Base-by-base conservation (phyloP, 495 filamentous ascomycete genomes). In the Tirmania nivea region DNA sequence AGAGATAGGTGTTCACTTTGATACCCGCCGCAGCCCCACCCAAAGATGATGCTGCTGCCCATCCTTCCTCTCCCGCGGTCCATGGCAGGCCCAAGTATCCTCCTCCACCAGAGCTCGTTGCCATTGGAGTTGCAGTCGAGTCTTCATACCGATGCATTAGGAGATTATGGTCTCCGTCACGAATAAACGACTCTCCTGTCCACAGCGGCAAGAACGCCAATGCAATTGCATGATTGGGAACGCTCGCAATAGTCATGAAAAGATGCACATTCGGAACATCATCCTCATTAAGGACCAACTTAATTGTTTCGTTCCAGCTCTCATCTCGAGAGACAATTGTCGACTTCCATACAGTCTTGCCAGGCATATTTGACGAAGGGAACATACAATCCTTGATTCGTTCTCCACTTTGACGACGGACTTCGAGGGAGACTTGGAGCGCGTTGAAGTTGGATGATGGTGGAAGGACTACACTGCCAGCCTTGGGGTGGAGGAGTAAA, bases 181-280 rank as follows among this genome's bases (percentile, higher is more conserved):
- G 75, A 48, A 94, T 75, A 62, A 99, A 96, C 3, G 92, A 89
- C 52, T 87, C 80, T 8, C 84, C 77, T 35, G 86, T 81, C 92
- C 92, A 96, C 0, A 99, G 70, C 0, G 92, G 90, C 73, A 99
- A 80, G 76, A 87, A 89, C 11, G 81, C 81, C 36, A 94, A 73
- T 14, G 90, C 88, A 62, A 95, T 93, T 0, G 90, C 86, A 45
- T 82, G 81, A 50, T 79, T 78, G 0, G 87, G 86, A 19, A 83
- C 76, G 67, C 94, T 83, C 3, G 86, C 80, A 45, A 99, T 65
- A 53, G 81, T 84, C 77, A 96, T 84, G 19, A 94, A 83, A 31
- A 96, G 70, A 68, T 99, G 92, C 7, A 84, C 80, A 21, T 75
- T 78, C 4, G 79, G 77, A 8, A 96, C 88, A 58, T 94, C 81